Evolutionary conservation across 2,329 filamentous ascomycete species (phyloP), one percentile per base, ranked within the genome.

Genomic region (Beauveria sp.): DNA sequence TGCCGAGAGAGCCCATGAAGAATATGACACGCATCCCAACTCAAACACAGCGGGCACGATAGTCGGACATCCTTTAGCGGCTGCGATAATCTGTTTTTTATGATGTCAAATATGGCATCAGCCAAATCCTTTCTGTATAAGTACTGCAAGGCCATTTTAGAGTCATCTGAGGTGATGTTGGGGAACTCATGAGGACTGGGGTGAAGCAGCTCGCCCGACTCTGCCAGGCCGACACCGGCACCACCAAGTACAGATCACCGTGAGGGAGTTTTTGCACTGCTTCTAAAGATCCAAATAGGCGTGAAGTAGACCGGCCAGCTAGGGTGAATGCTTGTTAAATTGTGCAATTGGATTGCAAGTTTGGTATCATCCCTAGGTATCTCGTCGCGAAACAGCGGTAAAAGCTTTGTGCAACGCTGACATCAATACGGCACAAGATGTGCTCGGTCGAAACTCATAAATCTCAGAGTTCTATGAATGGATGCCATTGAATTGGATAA

Each of bases 131-230:
- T 37, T 6, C 12, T 37, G 34, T 37, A 37, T 14, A 0, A 37
- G 14, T 0, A 6, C 14, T 16, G 0, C 0, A 37, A 37, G 5
- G 12, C 5, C 12, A 37, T 3, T 37, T 37, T 1, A 0, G 34
- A 37, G 34, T 6, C 2, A 37, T 14, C 14, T 16, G 5, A 37
- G 5, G 14, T 37, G 5, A 37, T 5, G 34, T 14, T 37, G 34
- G 12, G 34, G 34, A 37, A 14, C 34, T 37, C 41, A 20, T 43
- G 18, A 20, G 44, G 34, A 12, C 26, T 28, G 2, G 26, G 7
- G 2, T 2, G 10, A 12, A 22, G 43, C 4, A 46, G 10, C 44
- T 22, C 44, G 3, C 44, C 44, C 44, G 44, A 46, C 5, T 7
- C 2, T 2, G 48, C 10, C 7, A 34, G 6, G 5, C 14, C 6